Evolutionary conservation across 257 asterid species (phyloP), one percentile per base, ranked within the genome.

Genomic region (Lithospermum erythrorhizon): DNA sequence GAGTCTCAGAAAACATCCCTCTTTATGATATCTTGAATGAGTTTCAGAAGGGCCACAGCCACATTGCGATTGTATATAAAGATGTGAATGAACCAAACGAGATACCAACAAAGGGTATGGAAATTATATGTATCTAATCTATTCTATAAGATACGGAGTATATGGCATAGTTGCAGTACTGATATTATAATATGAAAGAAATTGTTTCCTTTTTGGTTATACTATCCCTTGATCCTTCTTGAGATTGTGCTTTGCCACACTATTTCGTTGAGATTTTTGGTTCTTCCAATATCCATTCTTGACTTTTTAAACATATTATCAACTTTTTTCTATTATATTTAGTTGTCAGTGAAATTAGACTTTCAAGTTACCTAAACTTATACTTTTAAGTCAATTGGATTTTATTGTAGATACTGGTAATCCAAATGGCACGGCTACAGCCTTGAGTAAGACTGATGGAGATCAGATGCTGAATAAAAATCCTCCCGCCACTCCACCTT

Each of bases 41-140:
- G 58, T 91, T 91, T 79, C 97, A 91, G 72, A 88, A 89, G 83
- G 98, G 98, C 53, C 98, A 91, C 74, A 88, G 98, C 74, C 98
- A 91, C 89, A 75, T 91, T 57, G 98, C 97, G 57, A 95, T 86
- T 32, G 97, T 91, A 53, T 88, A 80, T 63, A 78, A 74, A 77
- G 94, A 84, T 75, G 68, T 88, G 60, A 78, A 84, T 18, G 88
- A 81, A 80, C 76, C 75, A 52, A 83, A 82, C 73, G 91, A 82
- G 62, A 62, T 67, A 17, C 62, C 73, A 58, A 79, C 70, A 69
- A 83, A 80, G 53, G 66, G 69, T 65, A 83, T 83, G 73, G 91
- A 83, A 78, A 81, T 82, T 75, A 65, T 23, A 10, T 14, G 10
- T 56, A 56, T 56, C 21, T 56, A 20, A 13, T 24, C 9, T 56